phyloP scores from a whole-genome alignment of 805 yeast species.

The Starmerella gropengiesseri region DNA sequence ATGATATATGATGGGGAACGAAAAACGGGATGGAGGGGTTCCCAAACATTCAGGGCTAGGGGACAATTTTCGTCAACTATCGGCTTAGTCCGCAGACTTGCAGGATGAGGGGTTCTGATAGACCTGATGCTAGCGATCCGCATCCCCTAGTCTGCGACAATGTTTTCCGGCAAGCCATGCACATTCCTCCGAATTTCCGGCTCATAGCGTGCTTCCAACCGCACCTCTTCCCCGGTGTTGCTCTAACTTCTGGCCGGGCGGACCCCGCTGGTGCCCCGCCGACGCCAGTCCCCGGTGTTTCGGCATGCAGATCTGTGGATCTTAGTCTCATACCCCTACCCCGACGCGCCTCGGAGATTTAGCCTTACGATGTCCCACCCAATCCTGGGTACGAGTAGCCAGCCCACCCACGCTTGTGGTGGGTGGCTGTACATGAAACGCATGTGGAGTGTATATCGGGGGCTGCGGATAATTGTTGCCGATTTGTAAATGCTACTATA shows the following conservation, averaged over 20 bases:
- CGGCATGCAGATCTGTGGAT: conserved; percentile 2
- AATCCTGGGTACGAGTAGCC: conserved; percentile 3
- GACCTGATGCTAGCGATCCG: too few relatives aligned
- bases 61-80: neutral
- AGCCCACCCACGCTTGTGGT: neutral
- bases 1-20: neutral
- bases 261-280: too few relatives aligned
- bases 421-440: conserved; percentile 7
- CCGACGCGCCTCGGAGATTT: too few relatives aligned
- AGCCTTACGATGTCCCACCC: too few relatives aligned
- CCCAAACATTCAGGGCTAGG: neutral
- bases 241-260: too few relatives aligned
- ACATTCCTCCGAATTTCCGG: too few relatives aligned
- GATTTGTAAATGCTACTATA: neutral
- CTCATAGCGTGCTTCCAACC: too few relatives aligned
- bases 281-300: conserved; percentile 4
- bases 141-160: too few relatives aligned
- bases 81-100: conserved; percentile 1
- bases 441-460: too few relatives aligned
- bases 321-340: conserved; percentile 1
- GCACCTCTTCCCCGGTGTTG: too few relatives aligned
- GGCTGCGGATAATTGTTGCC: too few relatives aligned
- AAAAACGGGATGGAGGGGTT: conserved; percentile 9
- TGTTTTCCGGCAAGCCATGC: too few relatives aligned
- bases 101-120: neutral